Conservation (phyloP, 2,329 filamentous ascomycete genomes). For the Mycosphaerella sp. region DNA sequence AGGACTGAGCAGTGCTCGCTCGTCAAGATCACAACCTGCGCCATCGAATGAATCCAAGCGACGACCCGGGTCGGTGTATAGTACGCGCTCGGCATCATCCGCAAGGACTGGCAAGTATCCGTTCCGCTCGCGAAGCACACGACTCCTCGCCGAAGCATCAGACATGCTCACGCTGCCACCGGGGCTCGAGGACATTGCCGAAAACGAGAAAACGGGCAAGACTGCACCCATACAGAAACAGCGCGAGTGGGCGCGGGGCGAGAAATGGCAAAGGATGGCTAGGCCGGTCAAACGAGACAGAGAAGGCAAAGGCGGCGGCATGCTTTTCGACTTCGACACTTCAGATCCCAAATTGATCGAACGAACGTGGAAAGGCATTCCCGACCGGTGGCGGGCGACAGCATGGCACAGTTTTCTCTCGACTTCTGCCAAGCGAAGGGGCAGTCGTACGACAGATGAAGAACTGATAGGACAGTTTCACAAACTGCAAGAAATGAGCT, state of each 20-base stretch:
- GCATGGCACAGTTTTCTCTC: constrained; percentile 93
- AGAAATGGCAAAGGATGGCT: constrained; percentile 65
- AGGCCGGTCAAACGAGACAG: constrained; percentile 33
- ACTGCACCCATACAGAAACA: constrained; percentile 46
- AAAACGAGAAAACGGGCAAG: constrained; percentile 43
- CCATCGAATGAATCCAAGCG: constrained; percentile 25
- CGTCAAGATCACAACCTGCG: constrained; percentile 32
- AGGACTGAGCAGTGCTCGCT: constrained; percentile 45
- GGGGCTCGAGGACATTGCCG: constrained; percentile 43
- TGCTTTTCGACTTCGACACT: constrained; percentile 72
- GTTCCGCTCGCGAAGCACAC: constrained; percentile 48
- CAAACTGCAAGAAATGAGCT: constrained; percentile 64
- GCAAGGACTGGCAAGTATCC: constrained; percentile 31
- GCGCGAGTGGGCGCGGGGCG: constrained; percentile 56
- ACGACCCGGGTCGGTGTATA: constrained; percentile 37
- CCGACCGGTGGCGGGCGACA: constrained; percentile 85
- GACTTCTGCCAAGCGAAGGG: constrained; percentile 62
- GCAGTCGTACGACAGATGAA: constrained; percentile 56
- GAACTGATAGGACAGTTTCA: constrained; percentile 66
- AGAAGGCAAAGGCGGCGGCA: constrained; percentile 48
- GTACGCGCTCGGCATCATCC: constrained; percentile 34
- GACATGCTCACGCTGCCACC: constrained; percentile 59
- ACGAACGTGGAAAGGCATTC: constrained; percentile 96
- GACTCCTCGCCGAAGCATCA: constrained; percentile 53
- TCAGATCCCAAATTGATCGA: constrained; percentile 73